A percentile compares a stretch with the other conserved stretches of the same genome.
Evolutionary conservation across 495 filamentous ascomycete genomes (phyloP).

Genomic region (Xylaria cubensis): DNA sequence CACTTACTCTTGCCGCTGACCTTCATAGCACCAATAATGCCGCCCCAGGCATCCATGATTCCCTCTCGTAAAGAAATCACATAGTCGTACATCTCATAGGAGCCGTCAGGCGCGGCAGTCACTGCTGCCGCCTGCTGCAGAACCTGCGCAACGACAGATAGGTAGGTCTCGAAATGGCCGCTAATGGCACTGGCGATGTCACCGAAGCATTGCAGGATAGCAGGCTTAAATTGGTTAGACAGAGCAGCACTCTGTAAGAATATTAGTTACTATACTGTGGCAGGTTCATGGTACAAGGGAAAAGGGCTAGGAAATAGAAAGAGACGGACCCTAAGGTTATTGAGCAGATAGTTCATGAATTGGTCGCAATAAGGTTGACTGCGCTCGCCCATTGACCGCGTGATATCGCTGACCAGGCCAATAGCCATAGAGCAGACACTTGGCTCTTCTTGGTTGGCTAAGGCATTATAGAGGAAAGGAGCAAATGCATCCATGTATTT

Average conservation of each 20-base stretch:
- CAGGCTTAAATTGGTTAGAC: constrained; percentile 96
- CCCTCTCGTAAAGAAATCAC: constrained; percentile 92
- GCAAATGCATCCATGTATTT: constrained; percentile 97
- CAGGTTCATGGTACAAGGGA: background rate
- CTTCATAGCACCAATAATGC: constrained; percentile 93
- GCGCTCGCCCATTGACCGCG: constrained; percentile 85
- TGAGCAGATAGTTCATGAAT: constrained; percentile 96
- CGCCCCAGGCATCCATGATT: constrained; percentile 99
- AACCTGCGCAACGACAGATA: constrained; percentile 89
- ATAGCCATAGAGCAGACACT: constrained; percentile 96
- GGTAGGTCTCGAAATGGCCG: constrained; percentile 88
- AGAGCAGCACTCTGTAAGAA: constrained; percentile 65
- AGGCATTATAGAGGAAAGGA: constrained; percentile 88
- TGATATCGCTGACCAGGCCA: constrained; percentile 94
- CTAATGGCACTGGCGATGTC: constrained; percentile 97
- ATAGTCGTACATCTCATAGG: constrained; percentile 94
- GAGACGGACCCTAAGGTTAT: constrained; percentile 79
- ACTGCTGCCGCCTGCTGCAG: constrained; percentile 90
- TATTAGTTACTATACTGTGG: constrained; percentile 40
- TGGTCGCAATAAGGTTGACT: constrained; percentile 93
- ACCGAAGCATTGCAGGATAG: constrained; percentile 96
- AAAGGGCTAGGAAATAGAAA: background rate
- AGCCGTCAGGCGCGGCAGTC: constrained; percentile 69
- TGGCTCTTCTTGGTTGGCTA: constrained; percentile 94
- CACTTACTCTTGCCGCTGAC: constrained; percentile 72